Evolutionary conservation across 2,329 filamentous ascomycete genomes (phyloP).

Genomic region (Cladosporium cucumerinum): DNA sequence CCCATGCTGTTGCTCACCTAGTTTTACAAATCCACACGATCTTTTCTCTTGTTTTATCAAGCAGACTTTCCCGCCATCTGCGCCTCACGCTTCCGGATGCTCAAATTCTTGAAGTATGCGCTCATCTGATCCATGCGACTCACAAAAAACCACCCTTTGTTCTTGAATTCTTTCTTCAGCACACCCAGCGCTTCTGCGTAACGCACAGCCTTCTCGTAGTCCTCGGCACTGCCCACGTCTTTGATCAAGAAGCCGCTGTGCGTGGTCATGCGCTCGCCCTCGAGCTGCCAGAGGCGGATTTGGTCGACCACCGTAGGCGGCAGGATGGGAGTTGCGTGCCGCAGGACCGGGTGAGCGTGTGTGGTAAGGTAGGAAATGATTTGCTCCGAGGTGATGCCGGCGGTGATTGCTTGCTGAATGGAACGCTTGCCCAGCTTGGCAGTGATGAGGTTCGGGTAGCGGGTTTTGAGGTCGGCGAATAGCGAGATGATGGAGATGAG

Average conservation of each 20-base stretch:
- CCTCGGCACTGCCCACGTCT: slow-evolving; percentile 65
- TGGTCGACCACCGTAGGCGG: slow-evolving; percentile 97
- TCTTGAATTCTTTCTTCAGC: slow-evolving; percentile 79
- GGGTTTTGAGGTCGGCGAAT: slow-evolving; percentile 81
- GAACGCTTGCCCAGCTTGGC: slow-evolving; percentile 87
- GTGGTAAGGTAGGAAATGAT: slow-evolving; percentile 90
- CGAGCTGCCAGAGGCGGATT: slow-evolving; percentile 94
- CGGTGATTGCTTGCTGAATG: slow-evolving; percentile 78
- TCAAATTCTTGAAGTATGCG: slow-evolving; percentile 66
- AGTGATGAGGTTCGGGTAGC: slow-evolving; percentile 90
- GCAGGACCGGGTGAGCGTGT: slow-evolving; percentile 93
- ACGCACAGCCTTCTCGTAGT: slow-evolving; percentile 67
- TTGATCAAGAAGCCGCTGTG: slow-evolving; percentile 82
- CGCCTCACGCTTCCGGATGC: slow-evolving; percentile 33
- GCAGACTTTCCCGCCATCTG: slow-evolving; percentile 8
- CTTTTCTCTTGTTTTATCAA: background rate
- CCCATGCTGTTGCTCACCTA: background rate
- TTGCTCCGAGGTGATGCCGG: slow-evolving; percentile 91
- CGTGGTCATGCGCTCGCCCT: slow-evolving; percentile 89
- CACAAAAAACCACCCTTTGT: slow-evolving; percentile 82
- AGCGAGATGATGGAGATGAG: slow-evolving; percentile 92
- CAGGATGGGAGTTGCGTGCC: slow-evolving; percentile 70
- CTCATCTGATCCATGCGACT: slow-evolving; percentile 85
- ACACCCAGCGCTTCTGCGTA: slow-evolving; percentile 91
- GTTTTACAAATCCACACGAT: slow-evolving; percentile 10